phyloP scores from a whole-genome alignment of 305 asterid species.

The Fraxinus greggii region DNA sequence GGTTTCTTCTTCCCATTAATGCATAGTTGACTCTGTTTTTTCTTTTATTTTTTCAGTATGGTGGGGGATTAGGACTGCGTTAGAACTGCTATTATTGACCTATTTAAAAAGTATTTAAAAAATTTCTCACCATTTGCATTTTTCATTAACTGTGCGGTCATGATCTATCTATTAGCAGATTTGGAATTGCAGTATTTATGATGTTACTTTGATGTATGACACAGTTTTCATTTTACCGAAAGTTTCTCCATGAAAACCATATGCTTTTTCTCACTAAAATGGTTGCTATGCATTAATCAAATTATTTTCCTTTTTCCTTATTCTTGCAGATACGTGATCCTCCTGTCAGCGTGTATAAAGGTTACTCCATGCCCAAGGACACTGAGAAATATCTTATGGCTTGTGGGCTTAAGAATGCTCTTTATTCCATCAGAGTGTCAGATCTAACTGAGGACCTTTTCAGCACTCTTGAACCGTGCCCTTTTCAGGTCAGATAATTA shows the following conservation, averaged over 20 bases:
- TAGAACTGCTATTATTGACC: background rate
- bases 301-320: constrained; percentile 20
- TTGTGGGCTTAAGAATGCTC: constrained; percentile 84
- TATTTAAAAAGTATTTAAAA: background rate
- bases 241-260: background rate
- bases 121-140: background rate
- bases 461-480: constrained; percentile 72
- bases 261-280: background rate
- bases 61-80: background rate
- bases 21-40: background rate
- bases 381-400: constrained; percentile 81
- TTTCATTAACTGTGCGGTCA: background rate
- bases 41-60: background rate
- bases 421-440: constrained; percentile 75
- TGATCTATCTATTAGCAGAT: background rate
- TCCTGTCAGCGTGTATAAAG: constrained; percentile 90
- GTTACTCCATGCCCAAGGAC: constrained; percentile 78
- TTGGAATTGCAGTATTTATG: background rate
- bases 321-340: constrained; percentile 75
- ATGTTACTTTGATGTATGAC: background rate
- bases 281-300: constrained; percentile 17
- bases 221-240: background rate
- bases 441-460: constrained; percentile 75
- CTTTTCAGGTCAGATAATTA: constrained; percentile 59
- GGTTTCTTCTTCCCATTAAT: background rate